Base-by-base conservation (phyloP, 805 yeast species). In the Kockiozyma suomiensis region DNA sequence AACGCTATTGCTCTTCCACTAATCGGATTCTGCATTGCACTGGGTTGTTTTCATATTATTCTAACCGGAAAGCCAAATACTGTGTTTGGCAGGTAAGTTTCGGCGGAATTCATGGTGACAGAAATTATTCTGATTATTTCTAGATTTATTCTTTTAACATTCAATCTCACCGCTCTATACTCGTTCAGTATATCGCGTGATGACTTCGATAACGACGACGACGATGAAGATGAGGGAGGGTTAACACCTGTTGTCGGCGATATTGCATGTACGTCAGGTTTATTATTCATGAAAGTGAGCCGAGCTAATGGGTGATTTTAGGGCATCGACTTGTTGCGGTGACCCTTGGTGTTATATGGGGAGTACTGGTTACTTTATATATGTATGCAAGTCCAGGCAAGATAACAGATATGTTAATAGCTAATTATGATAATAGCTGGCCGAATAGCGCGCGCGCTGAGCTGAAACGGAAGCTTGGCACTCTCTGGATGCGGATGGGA, bases 401-500 rank as follows among this genome's bases (percentile, higher is more conserved):
- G 62, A 73, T 84, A 1, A 84, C 90, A 0, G 94, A 89, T 13
- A 19, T 72, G 82, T 32, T 94, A 94, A 41, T 83, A 86, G 1
- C 59, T 85, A 0, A 92, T 0, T 74, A 84, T 1, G 37, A 19
- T 35, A 13, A n/a, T 32, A 60, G 61, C n/a, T 62, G 61, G 53
- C 96, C 96, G 3, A 85, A 84, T 69, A 85, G 90, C 69, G 96
- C 96, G 0, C 77, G 96, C 48, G 77, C 82, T 13, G 75, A 90
- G 50, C 74, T 89, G 60, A 83, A 88, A 59, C 77, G 78, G 28
- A 89, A 90, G 0, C 70, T 89, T 23, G 82, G 90, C 0, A 74
- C 85, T 1, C 76, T 88, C 23, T 90, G 96, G 96, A 75, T 90
- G 42, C 76, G 91, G 46, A 79, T 89, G 80, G 96, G 96, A 1